phyloP scores from a whole-genome alignment of 2,329 filamentous ascomycete species.

The Trichophaea hybrida region DNA sequence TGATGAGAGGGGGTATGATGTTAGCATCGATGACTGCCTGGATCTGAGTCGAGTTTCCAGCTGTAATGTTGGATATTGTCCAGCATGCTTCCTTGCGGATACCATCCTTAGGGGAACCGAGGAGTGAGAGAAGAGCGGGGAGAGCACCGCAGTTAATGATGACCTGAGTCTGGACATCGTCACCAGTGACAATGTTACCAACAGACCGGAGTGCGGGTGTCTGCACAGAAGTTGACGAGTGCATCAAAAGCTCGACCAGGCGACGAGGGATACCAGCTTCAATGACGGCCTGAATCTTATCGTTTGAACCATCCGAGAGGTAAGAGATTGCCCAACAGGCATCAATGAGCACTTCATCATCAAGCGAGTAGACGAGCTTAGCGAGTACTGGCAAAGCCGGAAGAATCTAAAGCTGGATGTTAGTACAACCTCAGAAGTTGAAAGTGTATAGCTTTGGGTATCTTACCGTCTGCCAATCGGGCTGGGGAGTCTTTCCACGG shows the following conservation, averaged over 20 bases:
- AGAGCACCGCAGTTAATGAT: constrained; percentile 98
- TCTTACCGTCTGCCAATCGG: constrained; percentile 89
- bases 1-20: constrained; percentile 91
- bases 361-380: constrained; percentile 95
- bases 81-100: constrained; percentile 99
- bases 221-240: constrained; percentile 94
- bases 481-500: constrained; percentile 96
- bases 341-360: constrained; percentile 96
- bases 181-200: constrained; percentile 95
- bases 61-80: constrained; percentile 98
- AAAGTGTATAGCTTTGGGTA: neutral
- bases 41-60: constrained; percentile 94
- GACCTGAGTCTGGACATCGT: constrained; percentile 96
- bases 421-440: constrained; percentile 23
- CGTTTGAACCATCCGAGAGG: constrained; percentile 91
- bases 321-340: constrained; percentile 99
- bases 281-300: constrained; percentile 98
- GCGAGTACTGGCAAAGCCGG: constrained; percentile 87
- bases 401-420: constrained; percentile 51
- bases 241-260: constrained; percentile 92
- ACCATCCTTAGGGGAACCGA: constrained; percentile 95
- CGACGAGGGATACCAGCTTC: constrained; percentile 94
- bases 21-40: constrained; percentile 93
- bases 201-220: constrained; percentile 93
- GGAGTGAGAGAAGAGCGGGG: constrained; percentile 76